phyloP scores from a whole-genome alignment of 805 yeast species.

The Candida glaebosa region DNA sequence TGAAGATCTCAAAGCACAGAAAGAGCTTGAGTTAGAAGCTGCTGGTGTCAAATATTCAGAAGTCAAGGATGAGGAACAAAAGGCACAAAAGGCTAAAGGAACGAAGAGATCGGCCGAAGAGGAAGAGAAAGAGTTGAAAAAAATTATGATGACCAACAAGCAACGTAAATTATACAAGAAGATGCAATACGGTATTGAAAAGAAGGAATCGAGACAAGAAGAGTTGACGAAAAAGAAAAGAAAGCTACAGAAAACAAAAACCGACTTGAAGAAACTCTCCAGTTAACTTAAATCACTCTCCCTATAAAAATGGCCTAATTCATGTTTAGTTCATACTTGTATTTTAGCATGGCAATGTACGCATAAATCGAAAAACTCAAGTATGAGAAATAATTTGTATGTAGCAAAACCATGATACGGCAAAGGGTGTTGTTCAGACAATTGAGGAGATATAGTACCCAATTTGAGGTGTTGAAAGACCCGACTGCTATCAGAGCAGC shows the following conservation, averaged over 20 bases:
- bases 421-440: neutral
- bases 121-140: slow-evolving; percentile 87
- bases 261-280: slow-evolving; percentile 25
- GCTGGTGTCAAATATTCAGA: slow-evolving; percentile 80
- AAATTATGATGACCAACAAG: slow-evolving; percentile 97
- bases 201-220: slow-evolving; percentile 75
- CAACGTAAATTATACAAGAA: slow-evolving; percentile 90
- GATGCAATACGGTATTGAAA: slow-evolving; percentile 88
- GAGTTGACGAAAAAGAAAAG: slow-evolving; percentile 65
- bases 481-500: slow-evolving; percentile 8
- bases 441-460: neutral
- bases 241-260: slow-evolving; percentile 64
- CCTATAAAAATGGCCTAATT: slow-evolving; percentile 7
- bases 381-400: no score
- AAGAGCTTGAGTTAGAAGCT: slow-evolving; percentile 76
- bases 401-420: neutral
- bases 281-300: slow-evolving; percentile 9
- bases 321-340: neutral
- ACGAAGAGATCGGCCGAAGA: slow-evolving; percentile 53
- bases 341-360: neutral
- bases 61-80: slow-evolving; percentile 23
- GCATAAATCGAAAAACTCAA: neutral
- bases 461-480: neutral
- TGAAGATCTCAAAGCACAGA: slow-evolving; percentile 72
- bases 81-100: slow-evolving; percentile 29